Conservation (phyloP, 2,329 filamentous ascomycete genomes). For the Arthrobotrys sphaeroides region DNA sequence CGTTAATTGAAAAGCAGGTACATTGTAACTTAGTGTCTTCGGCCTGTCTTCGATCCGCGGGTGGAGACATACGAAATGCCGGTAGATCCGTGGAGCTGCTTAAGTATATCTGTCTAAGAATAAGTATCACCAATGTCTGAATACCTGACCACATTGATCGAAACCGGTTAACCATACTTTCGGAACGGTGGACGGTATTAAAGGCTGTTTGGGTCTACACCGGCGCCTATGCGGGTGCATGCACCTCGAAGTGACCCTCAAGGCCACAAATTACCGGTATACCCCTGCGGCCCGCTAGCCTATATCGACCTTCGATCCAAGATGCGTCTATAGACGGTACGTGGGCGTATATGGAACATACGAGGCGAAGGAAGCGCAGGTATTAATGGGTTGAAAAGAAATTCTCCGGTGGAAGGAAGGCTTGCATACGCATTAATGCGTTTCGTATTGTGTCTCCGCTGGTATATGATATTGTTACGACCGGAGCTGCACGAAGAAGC, state of each 20-base stretch:
- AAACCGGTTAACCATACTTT: no score
- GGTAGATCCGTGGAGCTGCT: not conserved
- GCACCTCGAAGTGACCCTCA: no score
- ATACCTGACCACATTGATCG: no score
- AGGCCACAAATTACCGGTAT: not conserved
- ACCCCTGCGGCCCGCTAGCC: not conserved
- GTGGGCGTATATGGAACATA: no score
- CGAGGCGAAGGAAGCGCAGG: not conserved
- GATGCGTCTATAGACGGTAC: not conserved
- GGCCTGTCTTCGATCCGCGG: not conserved
- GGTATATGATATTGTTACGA: not conserved
- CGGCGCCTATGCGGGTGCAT: slow-evolving; percentile 9
- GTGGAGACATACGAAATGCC: not conserved
- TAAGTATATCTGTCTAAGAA: not conserved
- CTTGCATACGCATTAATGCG: not conserved
- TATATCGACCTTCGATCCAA: not conserved
- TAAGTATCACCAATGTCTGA: no score
- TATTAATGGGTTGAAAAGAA: not conserved
- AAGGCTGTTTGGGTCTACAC: not conserved
- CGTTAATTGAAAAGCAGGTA: not conserved
- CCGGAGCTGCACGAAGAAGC: not conserved
- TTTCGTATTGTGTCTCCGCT: not conserved
- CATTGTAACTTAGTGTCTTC: no score
- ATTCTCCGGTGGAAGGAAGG: not conserved
- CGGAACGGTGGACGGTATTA: not conserved